Evolutionary conservation across 176 grass and related monocot species (phyloP).

Genomic region (Lolium multiflorum): DNA sequence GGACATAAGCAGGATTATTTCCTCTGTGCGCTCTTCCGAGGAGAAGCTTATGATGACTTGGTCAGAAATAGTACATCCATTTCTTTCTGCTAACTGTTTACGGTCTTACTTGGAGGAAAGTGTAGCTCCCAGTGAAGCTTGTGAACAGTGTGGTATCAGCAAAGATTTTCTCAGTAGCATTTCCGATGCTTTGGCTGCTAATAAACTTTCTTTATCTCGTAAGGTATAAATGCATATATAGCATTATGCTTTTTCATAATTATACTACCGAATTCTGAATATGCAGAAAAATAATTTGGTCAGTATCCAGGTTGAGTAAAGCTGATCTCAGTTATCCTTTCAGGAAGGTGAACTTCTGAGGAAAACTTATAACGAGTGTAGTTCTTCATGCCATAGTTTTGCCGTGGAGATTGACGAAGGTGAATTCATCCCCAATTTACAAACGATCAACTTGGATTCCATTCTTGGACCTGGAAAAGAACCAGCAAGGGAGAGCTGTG

Average conservation of each 20-base stretch:
- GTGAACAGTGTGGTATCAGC: slow-evolving; percentile 46
- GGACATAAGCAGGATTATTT: slow-evolving; percentile 50
- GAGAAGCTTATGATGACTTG: slow-evolving; percentile 47
- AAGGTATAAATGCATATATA: slow-evolving; percentile 37
- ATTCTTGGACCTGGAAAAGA: neutral
- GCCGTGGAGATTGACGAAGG: slow-evolving; percentile 44
- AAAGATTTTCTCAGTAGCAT: slow-evolving; percentile 27
- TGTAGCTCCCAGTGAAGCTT: slow-evolving; percentile 24
- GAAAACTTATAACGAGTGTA: neutral
- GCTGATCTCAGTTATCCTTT: slow-evolving; percentile 31
- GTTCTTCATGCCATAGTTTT: neutral
- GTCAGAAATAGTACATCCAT: slow-evolving; percentile 38
- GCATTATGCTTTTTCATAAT: neutral
- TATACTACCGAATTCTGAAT: slow-evolving; percentile 1
- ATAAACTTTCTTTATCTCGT: slow-evolving; percentile 6
- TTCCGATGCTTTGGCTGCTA: neutral
- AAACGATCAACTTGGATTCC: neutral
- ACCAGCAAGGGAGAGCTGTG: slow-evolving; percentile 20
- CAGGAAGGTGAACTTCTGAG: slow-evolving; percentile 30
- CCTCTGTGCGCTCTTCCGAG: slow-evolving; percentile 30
- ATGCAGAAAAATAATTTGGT: slow-evolving; percentile 4
- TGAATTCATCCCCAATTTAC: slow-evolving; percentile 40
- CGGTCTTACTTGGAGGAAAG: slow-evolving; percentile 7
- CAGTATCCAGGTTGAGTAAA: neutral
- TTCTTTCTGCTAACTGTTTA: slow-evolving; percentile 30